phyloP scores from a whole-genome alignment of 169 alveolate species.

The Plasmodium blacklocki region DNA sequence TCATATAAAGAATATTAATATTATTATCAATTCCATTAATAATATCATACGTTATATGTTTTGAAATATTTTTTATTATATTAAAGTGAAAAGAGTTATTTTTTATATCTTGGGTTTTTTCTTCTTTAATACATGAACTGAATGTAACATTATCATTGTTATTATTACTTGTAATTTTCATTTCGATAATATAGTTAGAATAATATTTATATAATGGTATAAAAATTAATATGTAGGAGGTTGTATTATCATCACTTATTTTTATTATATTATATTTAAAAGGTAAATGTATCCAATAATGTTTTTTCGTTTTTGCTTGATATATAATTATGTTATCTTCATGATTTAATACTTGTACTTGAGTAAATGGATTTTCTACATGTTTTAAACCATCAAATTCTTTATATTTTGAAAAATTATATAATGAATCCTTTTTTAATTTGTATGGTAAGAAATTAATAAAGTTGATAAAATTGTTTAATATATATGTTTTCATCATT shows the following conservation, averaged over 20 bases:
- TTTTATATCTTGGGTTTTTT: neutral
- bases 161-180: conserved; percentile 25
- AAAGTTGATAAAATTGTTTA: conserved; percentile 50
- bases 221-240: conserved; percentile 27
- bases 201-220: conserved; percentile 64
- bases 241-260: neutral
- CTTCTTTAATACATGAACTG: conserved; percentile 13
- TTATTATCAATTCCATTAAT: conserved; percentile 67
- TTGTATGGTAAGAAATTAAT: conserved; percentile 32
- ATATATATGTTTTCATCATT: conserved; percentile 13
- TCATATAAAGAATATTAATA: conserved; percentile 30
- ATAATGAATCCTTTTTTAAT: conserved; percentile 10
- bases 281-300: conserved; percentile 62
- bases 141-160: conserved; percentile 25
- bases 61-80: conserved; percentile 49
- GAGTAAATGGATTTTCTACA: conserved; percentile 18
- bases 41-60: conserved; percentile 48
- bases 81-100: conserved; percentile 8
- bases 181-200: conserved; percentile 49
- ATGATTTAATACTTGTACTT: conserved; percentile 23
- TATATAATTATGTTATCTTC: conserved; percentile 34
- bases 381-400: conserved; percentile 18
- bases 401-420: conserved; percentile 31
- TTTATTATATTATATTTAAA: conserved; percentile 33
- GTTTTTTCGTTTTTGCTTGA: conserved; percentile 70